Base-by-base conservation (phyloP, 176 grass and related monocot species). In the Leersia perrieri region DNA sequence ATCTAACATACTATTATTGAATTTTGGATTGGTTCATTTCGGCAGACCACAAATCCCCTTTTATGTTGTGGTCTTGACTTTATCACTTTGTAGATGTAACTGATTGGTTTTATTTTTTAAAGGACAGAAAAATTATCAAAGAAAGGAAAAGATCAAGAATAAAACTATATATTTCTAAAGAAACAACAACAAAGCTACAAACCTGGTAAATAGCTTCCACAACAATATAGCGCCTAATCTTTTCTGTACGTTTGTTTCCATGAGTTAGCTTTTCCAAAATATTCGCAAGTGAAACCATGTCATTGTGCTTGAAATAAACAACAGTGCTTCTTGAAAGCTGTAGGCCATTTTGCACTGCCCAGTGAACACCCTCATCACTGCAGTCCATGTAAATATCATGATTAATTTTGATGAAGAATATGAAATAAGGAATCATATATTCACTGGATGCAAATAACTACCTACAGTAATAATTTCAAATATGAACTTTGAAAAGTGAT, bases 301-400 rank as follows among this genome's bases (percentile, higher is more conserved):
- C 89, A 81, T 91, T 91, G 74, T 91, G 85, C 70, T 88, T 91
- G 81, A 91, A 91, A 85, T 91, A 91, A 81, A 80, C 77, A 61
- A 91, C 76, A 73, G 76, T 88, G 79, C 89, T 88, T 85, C 89
- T 84, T 77, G 85, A 91, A 49, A 91, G 77, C 39, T 88, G 77
- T 18, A 91, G 60, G 7, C 89, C 89, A 84, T 88, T 91, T 75
- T 88, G 85, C 45, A 88, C 85, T 85, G 78, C 89, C 85, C 89
- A 88, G 28, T 88, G 85, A 66, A 91, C 89, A 63, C 81, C 84
- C 35, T 91, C 89, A 39, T 91, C 85, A 76, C 89, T 91, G 74
- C 38, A 78, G 30, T 68, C 27, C 30, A 40, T 28, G 53, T 16
- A 58, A 69, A 75, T 5, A 68, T 35, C 18, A 40, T 8, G 1